These are phyloP conservation scores for Sclerotinia minor DNA, from an alignment of 2,329 filamentous ascomycete species.

Conservation along the genomic window DNA sequence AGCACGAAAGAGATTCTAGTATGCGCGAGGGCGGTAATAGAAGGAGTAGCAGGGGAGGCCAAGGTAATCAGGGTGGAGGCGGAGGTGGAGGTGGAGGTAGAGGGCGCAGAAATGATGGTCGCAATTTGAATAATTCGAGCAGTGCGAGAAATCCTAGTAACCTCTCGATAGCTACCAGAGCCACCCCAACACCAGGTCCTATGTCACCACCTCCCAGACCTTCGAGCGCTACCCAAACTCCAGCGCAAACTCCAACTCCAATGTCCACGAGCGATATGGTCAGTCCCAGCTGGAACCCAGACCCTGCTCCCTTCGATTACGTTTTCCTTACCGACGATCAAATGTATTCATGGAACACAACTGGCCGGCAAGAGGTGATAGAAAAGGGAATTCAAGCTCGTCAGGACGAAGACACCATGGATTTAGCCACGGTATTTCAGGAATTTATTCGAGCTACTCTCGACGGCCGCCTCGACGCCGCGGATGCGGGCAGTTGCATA, in stretches of 20 bases:
- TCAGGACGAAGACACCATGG: constrained; percentile 65
- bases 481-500: constrained; percentile 70
- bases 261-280: constrained; percentile 33
- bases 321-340: constrained; percentile 71
- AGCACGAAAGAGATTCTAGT: constrained; percentile 58
- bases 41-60: constrained; percentile 50
- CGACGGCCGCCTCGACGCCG: constrained; percentile 64
- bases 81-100: constrained; percentile 31
- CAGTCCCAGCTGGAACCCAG: constrained; percentile 39
- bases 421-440: constrained; percentile 74
- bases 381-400: constrained; percentile 64
- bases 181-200: constrained; percentile 40
- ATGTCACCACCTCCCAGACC: constrained; percentile 42
- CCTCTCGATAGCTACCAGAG: constrained; percentile 35
- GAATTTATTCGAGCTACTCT: constrained; percentile 79
- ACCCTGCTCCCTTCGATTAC: constrained; percentile 60
- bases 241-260: constrained; percentile 32
- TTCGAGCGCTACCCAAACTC: constrained; percentile 38
- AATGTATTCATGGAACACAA: constrained; percentile 65
- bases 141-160: constrained; percentile 38
- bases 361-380: constrained; percentile 67
- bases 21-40: constrained; percentile 49
- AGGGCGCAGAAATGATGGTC: constrained; percentile 37
- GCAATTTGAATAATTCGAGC: constrained; percentile 31
- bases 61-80: constrained; percentile 36